These are phyloP conservation scores for Elasticomyces elasticus DNA, from an alignment of 495 filamentous ascomycete species.

Conservation along the genomic window DNA sequence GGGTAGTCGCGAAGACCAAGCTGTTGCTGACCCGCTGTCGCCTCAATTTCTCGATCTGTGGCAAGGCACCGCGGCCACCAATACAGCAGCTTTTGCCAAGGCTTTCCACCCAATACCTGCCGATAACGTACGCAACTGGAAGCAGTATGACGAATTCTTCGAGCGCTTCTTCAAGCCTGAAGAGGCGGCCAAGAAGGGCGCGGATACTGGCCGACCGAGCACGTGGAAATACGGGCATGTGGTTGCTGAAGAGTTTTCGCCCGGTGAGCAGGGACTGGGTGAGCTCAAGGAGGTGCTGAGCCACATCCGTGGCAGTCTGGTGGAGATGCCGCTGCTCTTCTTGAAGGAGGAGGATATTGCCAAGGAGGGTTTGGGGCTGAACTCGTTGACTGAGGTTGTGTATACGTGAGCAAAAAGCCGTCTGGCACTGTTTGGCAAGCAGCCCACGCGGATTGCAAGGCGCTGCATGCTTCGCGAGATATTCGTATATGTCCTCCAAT, in stretches of 20 bases:
- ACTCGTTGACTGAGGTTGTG: slow-evolving; percentile 70
- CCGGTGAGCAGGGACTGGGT: slow-evolving; percentile 46
- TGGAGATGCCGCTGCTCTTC: slow-evolving; percentile 90
- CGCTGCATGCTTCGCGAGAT: background rate
- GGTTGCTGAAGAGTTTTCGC: slow-evolving; percentile 65
- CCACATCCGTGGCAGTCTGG: slow-evolving; percentile 65
- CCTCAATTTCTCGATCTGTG: slow-evolving; percentile 59
- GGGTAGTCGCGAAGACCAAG: slow-evolving; percentile 58
- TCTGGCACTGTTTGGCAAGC: slow-evolving; percentile 45
- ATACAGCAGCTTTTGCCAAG: slow-evolving; percentile 76
- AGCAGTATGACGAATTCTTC: slow-evolving; percentile 76
- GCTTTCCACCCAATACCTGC: slow-evolving; percentile 85
- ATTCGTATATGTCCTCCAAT: background rate
- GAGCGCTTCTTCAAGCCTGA: slow-evolving; percentile 53
- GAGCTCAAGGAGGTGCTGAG: slow-evolving; percentile 78
- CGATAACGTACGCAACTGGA: slow-evolving; percentile 72
- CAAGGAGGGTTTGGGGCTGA: slow-evolving; percentile 69
- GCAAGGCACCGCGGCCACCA: slow-evolving; percentile 61
- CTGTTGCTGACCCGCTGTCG: slow-evolving; percentile 66
- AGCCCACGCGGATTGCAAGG: slow-evolving; percentile 33
- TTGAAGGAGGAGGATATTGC: slow-evolving; percentile 81
- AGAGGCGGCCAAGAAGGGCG: slow-evolving; percentile 33
- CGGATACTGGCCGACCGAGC: slow-evolving; percentile 15
- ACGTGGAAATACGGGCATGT: slow-evolving; percentile 74
- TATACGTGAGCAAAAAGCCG: slow-evolving; percentile 54